A percentile compares a stretch with the other conserved stretches of the same genome.
phyloP scores from a whole-genome alignment of 164 flowering plant genomes.

The Vitis rupestris region DNA sequence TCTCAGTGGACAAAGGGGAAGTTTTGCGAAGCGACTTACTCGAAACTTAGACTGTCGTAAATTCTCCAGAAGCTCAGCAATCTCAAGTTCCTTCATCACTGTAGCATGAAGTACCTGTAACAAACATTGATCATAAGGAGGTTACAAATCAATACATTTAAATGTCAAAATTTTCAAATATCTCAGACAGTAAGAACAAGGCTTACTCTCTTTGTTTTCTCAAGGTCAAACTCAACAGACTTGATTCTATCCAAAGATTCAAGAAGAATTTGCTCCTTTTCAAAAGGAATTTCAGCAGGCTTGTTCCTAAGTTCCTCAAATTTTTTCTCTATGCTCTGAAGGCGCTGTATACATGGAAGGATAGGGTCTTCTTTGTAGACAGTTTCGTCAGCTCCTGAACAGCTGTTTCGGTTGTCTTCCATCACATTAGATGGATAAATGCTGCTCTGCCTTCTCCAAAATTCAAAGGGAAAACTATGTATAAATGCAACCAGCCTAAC shows the following conservation, averaged over 20 bases:
- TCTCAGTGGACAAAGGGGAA: background rate
- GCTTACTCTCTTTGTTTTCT: slow-evolving; percentile 78
- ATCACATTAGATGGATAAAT: slow-evolving; percentile 28
- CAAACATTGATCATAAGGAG: slow-evolving; percentile 6
- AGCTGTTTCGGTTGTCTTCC: slow-evolving; percentile 25
- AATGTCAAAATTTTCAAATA: background rate
- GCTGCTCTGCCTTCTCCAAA: slow-evolving; percentile 35
- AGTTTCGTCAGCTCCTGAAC: slow-evolving; percentile 26
- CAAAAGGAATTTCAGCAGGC: slow-evolving; percentile 65
- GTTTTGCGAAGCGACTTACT: slow-evolving; percentile 38
- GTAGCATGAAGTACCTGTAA: slow-evolving; percentile 71
- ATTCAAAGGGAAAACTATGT: slow-evolving; percentile 13
- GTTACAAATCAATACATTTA: background rate
- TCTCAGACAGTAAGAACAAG: background rate
- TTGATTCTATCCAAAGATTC: slow-evolving; percentile 85
- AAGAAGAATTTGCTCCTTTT: slow-evolving; percentile 71
- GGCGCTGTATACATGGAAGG: slow-evolving; percentile 70
- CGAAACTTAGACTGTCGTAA: slow-evolving; percentile 42
- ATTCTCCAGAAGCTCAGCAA: slow-evolving; percentile 48
- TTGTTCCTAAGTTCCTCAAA: slow-evolving; percentile 58
- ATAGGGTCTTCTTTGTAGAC: slow-evolving; percentile 37
- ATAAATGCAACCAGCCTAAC: slow-evolving; percentile 32
- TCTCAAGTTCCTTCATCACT: slow-evolving; percentile 66
- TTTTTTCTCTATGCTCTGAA: slow-evolving; percentile 70
- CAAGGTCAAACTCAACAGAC: slow-evolving; percentile 79